phyloP scores from a whole-genome alignment of 2,329 filamentous ascomycete genomes.

The Ophiosphaerella korrae region DNA sequence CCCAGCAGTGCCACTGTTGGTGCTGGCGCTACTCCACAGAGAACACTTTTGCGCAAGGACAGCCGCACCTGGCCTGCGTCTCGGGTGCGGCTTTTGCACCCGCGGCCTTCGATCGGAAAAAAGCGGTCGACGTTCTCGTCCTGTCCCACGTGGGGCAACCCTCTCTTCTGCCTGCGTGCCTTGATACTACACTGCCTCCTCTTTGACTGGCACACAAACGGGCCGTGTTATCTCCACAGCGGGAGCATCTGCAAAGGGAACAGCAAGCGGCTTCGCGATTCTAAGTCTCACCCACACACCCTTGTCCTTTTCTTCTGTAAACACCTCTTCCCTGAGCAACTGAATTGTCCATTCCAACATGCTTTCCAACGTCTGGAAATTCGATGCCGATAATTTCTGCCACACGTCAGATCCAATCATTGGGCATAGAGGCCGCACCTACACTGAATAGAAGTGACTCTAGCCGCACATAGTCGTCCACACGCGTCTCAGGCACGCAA shows the following conservation, averaged over 20 bases:
- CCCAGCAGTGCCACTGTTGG: constrained; percentile 2
- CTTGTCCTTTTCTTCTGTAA: constrained; percentile 31
- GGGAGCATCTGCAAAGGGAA: constrained; percentile 73
- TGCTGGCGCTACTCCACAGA: constrained; percentile 2
- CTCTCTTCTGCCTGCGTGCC: not conserved
- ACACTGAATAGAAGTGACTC: constrained; percentile 69
- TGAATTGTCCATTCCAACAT: constrained; percentile 47
- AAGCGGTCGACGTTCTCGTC: constrained; percentile 1
- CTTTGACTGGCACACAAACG: constrained; percentile 7
- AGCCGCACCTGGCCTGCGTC: not conserved
- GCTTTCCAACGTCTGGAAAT: constrained; percentile 56
- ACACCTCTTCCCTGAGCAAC: constrained; percentile 50
- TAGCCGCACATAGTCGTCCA: constrained; percentile 61
- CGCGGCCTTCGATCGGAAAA: not conserved
- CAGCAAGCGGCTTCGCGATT: constrained; percentile 75
- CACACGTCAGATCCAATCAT: constrained; percentile 15
- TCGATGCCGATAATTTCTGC: constrained; percentile 50
- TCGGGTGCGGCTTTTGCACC: not conserved
- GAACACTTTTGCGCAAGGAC: not conserved
- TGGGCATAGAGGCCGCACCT: constrained; percentile 27
- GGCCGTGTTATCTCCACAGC: constrained; percentile 62
- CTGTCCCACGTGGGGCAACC: constrained; percentile 19
- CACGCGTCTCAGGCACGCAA: constrained; percentile 45
- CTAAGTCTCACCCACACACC: constrained; percentile 63
- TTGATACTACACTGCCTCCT: too few species aligned